phyloP scores from a whole-genome alignment of 164 flowering plant genomes.

The Sedum album region DNA sequence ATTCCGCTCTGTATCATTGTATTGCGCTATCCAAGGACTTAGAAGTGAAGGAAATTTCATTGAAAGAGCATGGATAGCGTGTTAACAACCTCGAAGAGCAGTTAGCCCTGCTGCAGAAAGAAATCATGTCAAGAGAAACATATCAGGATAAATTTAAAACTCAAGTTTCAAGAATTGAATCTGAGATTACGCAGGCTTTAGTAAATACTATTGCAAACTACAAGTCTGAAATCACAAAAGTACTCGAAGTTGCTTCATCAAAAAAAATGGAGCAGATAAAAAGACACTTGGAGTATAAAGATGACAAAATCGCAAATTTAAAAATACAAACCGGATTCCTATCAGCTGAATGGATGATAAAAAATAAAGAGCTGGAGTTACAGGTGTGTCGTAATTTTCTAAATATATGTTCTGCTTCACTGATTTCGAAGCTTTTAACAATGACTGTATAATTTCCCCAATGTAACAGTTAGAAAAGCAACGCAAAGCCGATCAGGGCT shows the following conservation, averaged over 20 bases:
- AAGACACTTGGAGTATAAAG: slow-evolving; percentile 58
- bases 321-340: slow-evolving; percentile 71
- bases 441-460: not conserved
- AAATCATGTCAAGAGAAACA: slow-evolving; percentile 66
- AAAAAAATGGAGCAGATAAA: slow-evolving; percentile 71
- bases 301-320: slow-evolving; percentile 75
- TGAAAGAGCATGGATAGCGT: slow-evolving; percentile 69
- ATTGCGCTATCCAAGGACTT: slow-evolving; percentile 49
- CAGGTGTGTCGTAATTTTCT: slow-evolving; percentile 37
- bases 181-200: slow-evolving; percentile 60
- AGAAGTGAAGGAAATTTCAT: slow-evolving; percentile 54
- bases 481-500: not conserved
- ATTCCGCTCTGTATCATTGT: slow-evolving; percentile 72
- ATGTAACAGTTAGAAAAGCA: not conserved
- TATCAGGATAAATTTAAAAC: slow-evolving; percentile 77
- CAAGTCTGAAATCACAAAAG: slow-evolving; percentile 55
- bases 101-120: slow-evolving; percentile 62
- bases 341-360: slow-evolving; percentile 85
- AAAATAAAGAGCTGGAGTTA: slow-evolving; percentile 73
- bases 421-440: not conserved
- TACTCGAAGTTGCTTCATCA: slow-evolving; percentile 73
- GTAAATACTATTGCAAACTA: slow-evolving; percentile 52
- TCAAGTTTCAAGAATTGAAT: slow-evolving; percentile 73
- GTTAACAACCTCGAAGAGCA: slow-evolving; percentile 75
- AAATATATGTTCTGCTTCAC: not conserved